These are phyloP conservation scores for Podospora pseudoanserina DNA, from an alignment of 495 filamentous ascomycete species.

Conservation along the genomic window DNA sequence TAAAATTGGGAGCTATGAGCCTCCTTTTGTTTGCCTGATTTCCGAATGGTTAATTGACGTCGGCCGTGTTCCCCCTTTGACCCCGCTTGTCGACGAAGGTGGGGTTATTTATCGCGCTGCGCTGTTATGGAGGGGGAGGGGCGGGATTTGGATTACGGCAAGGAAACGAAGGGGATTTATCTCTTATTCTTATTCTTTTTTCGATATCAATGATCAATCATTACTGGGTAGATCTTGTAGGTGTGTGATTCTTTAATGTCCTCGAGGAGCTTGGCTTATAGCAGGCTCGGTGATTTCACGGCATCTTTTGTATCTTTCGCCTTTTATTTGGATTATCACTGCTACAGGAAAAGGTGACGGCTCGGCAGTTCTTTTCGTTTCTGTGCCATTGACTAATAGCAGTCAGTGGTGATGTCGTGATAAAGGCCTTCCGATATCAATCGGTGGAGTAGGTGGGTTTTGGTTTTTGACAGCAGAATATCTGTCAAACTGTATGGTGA, in stretches of 20 bases:
- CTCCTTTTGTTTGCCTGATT: slow-evolving; percentile 9
- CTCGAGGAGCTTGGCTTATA: neutral
- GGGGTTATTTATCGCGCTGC: neutral
- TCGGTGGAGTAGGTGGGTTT: slow-evolving; percentile 1
- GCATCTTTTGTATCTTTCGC: slow-evolving; percentile 18
- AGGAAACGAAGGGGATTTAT: neutral
- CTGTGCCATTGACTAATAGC: neutral
- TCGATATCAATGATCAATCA: neutral
- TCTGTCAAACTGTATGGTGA: neutral
- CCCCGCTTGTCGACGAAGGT: slow-evolving; percentile 1
- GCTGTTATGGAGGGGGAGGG: neutral
- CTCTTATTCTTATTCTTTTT: neutral
- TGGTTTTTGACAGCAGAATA: neutral
- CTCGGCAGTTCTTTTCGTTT: slow-evolving; percentile 18
- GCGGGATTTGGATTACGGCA: slow-evolving; percentile 4
- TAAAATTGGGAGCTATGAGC: neutral
- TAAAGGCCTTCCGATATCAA: neutral
- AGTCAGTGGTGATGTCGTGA: slow-evolving; percentile 1
- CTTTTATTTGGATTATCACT: neutral
- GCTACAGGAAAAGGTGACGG: neutral
- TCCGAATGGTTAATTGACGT: neutral
- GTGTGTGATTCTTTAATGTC: neutral
- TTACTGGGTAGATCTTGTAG: neutral
- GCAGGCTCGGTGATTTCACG: slow-evolving; percentile 33
- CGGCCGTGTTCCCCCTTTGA: neutral